Base-by-base conservation (phyloP, 140 eudicot species). In the Erigeron philadelphicus region DNA sequence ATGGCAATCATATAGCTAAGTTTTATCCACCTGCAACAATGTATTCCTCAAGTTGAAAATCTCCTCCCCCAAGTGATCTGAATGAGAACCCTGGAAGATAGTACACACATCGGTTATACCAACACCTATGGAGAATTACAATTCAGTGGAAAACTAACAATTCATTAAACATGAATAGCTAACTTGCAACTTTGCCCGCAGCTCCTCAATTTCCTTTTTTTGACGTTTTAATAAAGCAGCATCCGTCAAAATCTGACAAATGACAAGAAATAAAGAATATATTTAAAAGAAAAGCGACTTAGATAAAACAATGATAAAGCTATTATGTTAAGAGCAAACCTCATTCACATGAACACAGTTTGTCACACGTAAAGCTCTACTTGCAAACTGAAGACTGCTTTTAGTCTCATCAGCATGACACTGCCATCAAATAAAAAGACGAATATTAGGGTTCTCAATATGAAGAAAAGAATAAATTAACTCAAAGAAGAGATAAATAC, bases 321-420 rank as follows among this genome's bases (percentile, higher is more conserved):
- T 18, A 3, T 40, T 61, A 49, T 55, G 45, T 49, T 73, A 61
- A 54, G 43, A 40, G 67, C 74, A 47, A 63, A 87, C 95, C 95
- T 87, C 95, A 35, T 87, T 87, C 75, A 87, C 95, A 64, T 72
- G 94, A 76, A 86, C 99, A 76, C 95, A 87, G 78, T 94, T 94
- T 59, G 99, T 94, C 47, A 94, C 99, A 58, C 95, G 95, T 80
- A 94, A 84, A 76, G 99, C 99, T 78, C 99, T 75, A 78, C 97
- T 94, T 47, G 99, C 97, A 85, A 94, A 94, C 82, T 83, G 91
- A 70, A 94, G 99, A 76, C 96, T 94, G 74, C 99, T 89, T 87
- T 94, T 94, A 41, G 99, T 94, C 87, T 94, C 99, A 77, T 94
- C 99, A 67, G 97, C 97, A 81, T 94, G 99, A 73, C 87, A 73